A percentile compares a stretch with the other conserved stretches of the same genome.
These are phyloP conservation scores for Protomyces inouyei DNA, from an alignment of 1,139 yeast genomes.

Conservation along the genomic window DNA sequence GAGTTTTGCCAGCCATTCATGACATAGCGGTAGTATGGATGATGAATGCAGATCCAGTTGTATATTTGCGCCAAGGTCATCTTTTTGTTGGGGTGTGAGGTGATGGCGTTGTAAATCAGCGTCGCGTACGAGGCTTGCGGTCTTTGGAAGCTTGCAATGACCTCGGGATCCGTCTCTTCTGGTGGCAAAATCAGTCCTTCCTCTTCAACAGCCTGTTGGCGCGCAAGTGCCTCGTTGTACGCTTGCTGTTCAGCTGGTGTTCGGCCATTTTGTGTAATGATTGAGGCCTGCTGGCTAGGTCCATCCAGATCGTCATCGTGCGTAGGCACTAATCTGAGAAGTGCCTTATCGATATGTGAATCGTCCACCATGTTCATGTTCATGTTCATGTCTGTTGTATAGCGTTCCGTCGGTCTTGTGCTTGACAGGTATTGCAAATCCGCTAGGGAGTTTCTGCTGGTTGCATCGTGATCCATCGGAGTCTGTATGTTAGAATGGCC, in stretches of 20 bases:
- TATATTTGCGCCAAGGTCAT: conserved; percentile 81
- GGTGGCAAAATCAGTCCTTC: conserved; percentile 22
- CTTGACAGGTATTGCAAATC: background rate
- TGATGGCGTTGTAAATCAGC: conserved; percentile 70
- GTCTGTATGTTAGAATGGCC: no score
- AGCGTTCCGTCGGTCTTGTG: background rate
- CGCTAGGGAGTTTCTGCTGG: background rate
- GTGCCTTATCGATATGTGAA: background rate
- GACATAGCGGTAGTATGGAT: conserved; percentile 87
- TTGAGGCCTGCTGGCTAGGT: background rate
- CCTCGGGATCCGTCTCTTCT: conserved; percentile 24
- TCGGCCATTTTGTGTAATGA: background rate
- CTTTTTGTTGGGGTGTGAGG: conserved; percentile 54
- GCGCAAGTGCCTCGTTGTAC: conserved; percentile 13
- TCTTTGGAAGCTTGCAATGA: conserved; percentile 44
- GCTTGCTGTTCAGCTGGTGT: background rate
- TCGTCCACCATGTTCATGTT: background rate
- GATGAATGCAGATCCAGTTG: conserved; percentile 76
- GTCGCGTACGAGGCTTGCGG: conserved; percentile 77
- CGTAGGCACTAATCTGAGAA: background rate
- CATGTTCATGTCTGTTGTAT: background rate
- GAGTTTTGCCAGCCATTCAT: conserved; percentile 98
- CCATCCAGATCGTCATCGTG: background rate
- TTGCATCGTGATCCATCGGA: background rate
- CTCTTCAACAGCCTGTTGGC: conserved; percentile 17